phyloP scores from a whole-genome alignment of 352 stramenopile genomes.

The Globisporangium nunn region DNA sequence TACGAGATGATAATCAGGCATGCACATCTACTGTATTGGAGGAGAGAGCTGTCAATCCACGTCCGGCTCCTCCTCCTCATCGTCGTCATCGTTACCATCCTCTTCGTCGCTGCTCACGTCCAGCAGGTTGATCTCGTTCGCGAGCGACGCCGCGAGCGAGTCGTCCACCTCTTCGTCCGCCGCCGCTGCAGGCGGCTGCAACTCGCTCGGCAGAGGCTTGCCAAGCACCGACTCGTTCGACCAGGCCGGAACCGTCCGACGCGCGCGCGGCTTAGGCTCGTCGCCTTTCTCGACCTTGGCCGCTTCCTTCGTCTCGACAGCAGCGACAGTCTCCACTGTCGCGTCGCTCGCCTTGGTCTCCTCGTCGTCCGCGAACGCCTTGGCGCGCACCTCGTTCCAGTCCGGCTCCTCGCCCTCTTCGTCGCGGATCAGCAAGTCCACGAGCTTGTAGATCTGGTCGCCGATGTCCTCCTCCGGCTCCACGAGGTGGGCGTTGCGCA shows the following conservation, averaged over 20 bases:
- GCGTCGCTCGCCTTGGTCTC: slow-evolving; percentile 15
- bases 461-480: slow-evolving; percentile 77
- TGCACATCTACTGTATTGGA: neutral
- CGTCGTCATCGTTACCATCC: slow-evolving; percentile 28
- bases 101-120: slow-evolving; percentile 86
- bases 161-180: slow-evolving; percentile 61
- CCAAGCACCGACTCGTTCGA: slow-evolving; percentile 19
- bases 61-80: slow-evolving; percentile 27
- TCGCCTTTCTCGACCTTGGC: neutral
- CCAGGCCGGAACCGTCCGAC: slow-evolving; percentile 8
- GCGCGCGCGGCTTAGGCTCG: slow-evolving; percentile 3
- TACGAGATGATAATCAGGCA: neutral
- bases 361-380: slow-evolving; percentile 50
- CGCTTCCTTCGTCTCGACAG: neutral
- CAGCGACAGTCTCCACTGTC: neutral
- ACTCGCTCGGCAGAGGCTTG: slow-evolving; percentile 30
- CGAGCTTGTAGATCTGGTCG: slow-evolving; percentile 86
- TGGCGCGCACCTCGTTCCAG: slow-evolving; percentile 66
- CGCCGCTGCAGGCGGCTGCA: slow-evolving; percentile 12
- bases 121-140: slow-evolving; percentile 59
- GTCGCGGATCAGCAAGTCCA: slow-evolving; percentile 83
- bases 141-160: slow-evolving; percentile 53
- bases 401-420: slow-evolving; percentile 83
- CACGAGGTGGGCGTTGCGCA: slow-evolving; percentile 76
- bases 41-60: slow-evolving; percentile 29